Conservation (phyloP, 2,329 filamentous ascomycete species). For the Paraphaeosphaeria minitans region DNA sequence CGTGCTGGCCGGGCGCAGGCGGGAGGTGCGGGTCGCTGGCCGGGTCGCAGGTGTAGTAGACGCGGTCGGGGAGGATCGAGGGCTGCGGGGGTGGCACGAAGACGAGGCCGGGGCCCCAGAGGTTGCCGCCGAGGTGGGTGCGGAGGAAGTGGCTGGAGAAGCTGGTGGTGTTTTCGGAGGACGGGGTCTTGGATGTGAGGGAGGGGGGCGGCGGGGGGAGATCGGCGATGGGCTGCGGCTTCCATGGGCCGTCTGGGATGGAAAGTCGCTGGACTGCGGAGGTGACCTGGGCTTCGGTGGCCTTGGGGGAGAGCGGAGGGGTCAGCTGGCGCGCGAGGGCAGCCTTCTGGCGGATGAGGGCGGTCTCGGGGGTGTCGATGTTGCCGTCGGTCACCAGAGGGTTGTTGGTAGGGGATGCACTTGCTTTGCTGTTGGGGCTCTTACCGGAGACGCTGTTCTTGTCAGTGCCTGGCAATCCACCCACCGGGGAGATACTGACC, state of each 20-base stretch:
- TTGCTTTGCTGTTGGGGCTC: neutral
- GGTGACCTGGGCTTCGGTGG: neutral
- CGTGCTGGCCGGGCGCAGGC: slow-evolving; percentile 47
- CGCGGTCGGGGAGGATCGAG: slow-evolving; percentile 39
- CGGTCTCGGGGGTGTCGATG: slow-evolving; percentile 19
- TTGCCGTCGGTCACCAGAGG: slow-evolving; percentile 28
- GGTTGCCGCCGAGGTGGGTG: slow-evolving; percentile 42
- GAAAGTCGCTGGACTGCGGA: slow-evolving; percentile 22
- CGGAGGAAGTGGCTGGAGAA: slow-evolving; percentile 49
- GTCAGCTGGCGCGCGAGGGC: slow-evolving; percentile 12
- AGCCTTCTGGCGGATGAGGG: slow-evolving; percentile 7
- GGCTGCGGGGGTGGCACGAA: slow-evolving; percentile 34
- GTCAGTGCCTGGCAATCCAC: slow-evolving; percentile 6
- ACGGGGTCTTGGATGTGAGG: slow-evolving; percentile 26
- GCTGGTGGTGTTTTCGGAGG: slow-evolving; percentile 14
- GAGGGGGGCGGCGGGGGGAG: slow-evolving; percentile 29
- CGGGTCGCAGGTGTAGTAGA: slow-evolving; percentile 51
- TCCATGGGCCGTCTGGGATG: slow-evolving; percentile 31
- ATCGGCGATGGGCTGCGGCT: slow-evolving; percentile 43
- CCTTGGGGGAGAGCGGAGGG: slow-evolving; percentile 18
- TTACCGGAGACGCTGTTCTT: neutral
- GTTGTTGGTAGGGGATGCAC: slow-evolving; percentile 1
- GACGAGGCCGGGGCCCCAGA: slow-evolving; percentile 50
- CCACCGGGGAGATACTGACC: slow-evolving; percentile 10
- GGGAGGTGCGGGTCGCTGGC: slow-evolving; percentile 51